A percentile compares a stretch with the other conserved stretches of the same genome.
Evolutionary conservation across 352 stramenopile species (phyloP).

Genomic region (Phytophthora cactorum): DNA sequence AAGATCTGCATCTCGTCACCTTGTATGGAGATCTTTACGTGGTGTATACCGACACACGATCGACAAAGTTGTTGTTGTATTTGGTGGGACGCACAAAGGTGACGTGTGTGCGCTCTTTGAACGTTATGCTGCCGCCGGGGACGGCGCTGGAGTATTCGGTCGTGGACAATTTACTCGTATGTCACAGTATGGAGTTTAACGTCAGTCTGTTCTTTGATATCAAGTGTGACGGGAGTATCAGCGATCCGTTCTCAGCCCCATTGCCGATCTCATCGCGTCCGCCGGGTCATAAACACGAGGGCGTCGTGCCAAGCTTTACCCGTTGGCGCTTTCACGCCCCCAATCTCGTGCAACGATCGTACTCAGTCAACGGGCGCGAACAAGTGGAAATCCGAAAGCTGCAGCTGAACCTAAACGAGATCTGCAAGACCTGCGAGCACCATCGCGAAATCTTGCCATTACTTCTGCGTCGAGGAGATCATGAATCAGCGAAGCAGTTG

Average conservation of each 20-base stretch:
- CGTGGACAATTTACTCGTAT: slow-evolving; percentile 85
- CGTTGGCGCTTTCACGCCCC: slow-evolving; percentile 71
- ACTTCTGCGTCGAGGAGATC: slow-evolving; percentile 60
- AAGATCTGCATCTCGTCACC: slow-evolving; percentile 65
- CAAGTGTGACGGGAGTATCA: slow-evolving; percentile 56
- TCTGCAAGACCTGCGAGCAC: slow-evolving; percentile 62
- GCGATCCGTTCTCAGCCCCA: slow-evolving; percentile 76
- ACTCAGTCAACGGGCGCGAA: slow-evolving; percentile 35
- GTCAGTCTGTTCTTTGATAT: slow-evolving; percentile 86
- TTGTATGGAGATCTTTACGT: slow-evolving; percentile 77
- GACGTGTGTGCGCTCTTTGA: slow-evolving; percentile 75
- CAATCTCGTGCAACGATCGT: slow-evolving; percentile 63
- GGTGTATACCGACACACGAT: slow-evolving; percentile 63
- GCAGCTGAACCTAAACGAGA: slow-evolving; percentile 66
- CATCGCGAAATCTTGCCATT: slow-evolving; percentile 76
- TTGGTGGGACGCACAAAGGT: slow-evolving; percentile 66
- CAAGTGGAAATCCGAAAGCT: slow-evolving; percentile 70
- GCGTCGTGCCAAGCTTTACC: slow-evolving; percentile 35
- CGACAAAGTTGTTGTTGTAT: slow-evolving; percentile 78
- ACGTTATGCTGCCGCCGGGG: slow-evolving; percentile 68
- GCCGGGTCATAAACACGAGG: slow-evolving; percentile 38
- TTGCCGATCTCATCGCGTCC: slow-evolving; percentile 63
- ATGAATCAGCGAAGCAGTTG: slow-evolving; percentile 52
- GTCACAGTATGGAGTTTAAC: slow-evolving; percentile 82
- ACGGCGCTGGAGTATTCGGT: slow-evolving; percentile 74